phyloP scores from a whole-genome alignment of 2,329 filamentous ascomycete species.

The Neoascochyta sp. region DNA sequence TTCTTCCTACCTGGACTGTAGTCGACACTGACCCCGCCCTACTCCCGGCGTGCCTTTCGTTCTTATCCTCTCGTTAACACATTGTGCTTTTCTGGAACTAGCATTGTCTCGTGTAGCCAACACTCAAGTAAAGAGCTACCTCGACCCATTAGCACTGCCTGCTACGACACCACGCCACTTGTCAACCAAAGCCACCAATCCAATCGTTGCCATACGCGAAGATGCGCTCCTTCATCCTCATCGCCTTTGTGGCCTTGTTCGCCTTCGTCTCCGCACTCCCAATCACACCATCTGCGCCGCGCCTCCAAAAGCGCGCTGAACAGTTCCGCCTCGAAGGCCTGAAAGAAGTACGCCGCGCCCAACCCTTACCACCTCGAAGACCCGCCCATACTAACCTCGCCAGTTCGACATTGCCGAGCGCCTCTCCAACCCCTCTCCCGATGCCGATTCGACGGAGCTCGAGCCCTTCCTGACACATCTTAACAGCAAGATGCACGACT shows the following conservation, averaged over 20 bases:
- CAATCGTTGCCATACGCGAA: no score
- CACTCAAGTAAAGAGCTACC: neutral
- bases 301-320: conserved; percentile 30
- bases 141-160: neutral
- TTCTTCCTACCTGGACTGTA: conserved; percentile 11
- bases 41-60: conserved; percentile 14
- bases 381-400: conserved; percentile 7
- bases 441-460: conserved; percentile 7
- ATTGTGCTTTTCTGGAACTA: conserved; percentile 11
- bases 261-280: conserved; percentile 27
- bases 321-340: conserved; percentile 34
- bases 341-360: conserved; percentile 24
- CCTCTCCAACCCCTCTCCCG: conserved; percentile 19
- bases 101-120: conserved; percentile 3
- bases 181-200: neutral
- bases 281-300: conserved; percentile 36
- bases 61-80: conserved; percentile 10
- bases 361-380: neutral
- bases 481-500: conserved; percentile 18
- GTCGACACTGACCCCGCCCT: conserved; percentile 8
- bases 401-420: conserved; percentile 35
- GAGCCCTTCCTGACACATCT: conserved; percentile 19
- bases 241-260: conserved; percentile 24
- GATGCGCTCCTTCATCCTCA: conserved; percentile 27
- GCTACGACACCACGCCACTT: conserved; percentile 2